A percentile compares a stretch with the other conserved stretches of the same genome.
phyloP scores from a whole-genome alignment of 768 basidiomycete species.

The Amylocystis lapponica region DNA sequence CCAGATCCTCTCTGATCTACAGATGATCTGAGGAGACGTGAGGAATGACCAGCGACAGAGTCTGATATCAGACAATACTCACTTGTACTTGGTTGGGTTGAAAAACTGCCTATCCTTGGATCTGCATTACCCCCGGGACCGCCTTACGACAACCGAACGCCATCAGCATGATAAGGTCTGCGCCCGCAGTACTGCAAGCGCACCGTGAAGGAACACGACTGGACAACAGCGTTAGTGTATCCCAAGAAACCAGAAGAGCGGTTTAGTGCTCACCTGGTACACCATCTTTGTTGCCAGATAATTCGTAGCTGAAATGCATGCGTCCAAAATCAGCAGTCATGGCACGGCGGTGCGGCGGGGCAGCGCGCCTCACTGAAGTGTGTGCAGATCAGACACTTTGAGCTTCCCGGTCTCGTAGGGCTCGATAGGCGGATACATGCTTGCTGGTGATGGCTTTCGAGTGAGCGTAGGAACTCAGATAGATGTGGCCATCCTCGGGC shows the following conservation, averaged over 20 bases:
- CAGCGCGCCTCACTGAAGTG: conserved; percentile 55
- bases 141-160: conserved; percentile 30
- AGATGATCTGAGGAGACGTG: conserved; percentile 50
- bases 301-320: conserved; percentile 57
- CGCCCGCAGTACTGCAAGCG: conserved; percentile 4
- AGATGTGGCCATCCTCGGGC: background rate
- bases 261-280: conserved; percentile 48
- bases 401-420: conserved; percentile 62
- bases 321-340: background rate
- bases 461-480: background rate
- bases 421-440: conserved; percentile 64
- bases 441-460: conserved; percentile 1
- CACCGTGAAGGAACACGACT: conserved; percentile 82
- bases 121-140: conserved; percentile 80
- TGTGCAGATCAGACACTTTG: conserved; percentile 70
- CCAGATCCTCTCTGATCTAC: conserved; percentile 87
- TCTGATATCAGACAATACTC: conserved; percentile 2
- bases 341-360: background rate
- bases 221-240: background rate
- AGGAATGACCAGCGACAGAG: background rate
- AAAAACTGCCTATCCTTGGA: conserved; percentile 71
- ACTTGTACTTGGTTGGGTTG: conserved; percentile 84
- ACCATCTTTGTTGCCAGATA: conserved; percentile 74
- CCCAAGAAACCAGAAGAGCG: background rate
- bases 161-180: background rate